Evolutionary conservation across 345 rosid genomes (phyloP).

Genomic region (Linum lewisii): DNA sequence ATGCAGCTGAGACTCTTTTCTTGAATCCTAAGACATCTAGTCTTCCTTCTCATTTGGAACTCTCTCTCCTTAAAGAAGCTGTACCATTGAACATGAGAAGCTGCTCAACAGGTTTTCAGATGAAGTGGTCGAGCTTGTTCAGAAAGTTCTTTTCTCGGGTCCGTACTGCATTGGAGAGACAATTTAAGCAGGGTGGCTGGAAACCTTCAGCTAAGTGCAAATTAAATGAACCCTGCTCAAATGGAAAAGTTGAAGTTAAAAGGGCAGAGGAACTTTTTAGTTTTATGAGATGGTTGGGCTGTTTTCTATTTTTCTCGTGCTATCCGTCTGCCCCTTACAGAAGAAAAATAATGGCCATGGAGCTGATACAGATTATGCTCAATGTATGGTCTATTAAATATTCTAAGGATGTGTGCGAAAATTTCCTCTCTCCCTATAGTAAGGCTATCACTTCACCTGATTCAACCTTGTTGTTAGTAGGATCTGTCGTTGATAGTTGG

Average conservation of each 20-base stretch:
- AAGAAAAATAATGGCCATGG: slow-evolving; percentile 95
- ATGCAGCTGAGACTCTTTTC: slow-evolving; percentile 93
- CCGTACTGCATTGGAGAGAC: slow-evolving; percentile 86
- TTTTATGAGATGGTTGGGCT: slow-evolving; percentile 85
- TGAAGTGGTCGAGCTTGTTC: slow-evolving; percentile 94
- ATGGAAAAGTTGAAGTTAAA: slow-evolving; percentile 25
- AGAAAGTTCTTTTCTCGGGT: slow-evolving; percentile 86
- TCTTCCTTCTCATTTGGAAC: slow-evolving; percentile 82
- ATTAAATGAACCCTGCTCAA: slow-evolving; percentile 17
- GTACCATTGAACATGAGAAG: slow-evolving; percentile 96
- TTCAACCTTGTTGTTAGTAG: slow-evolving; percentile 66
- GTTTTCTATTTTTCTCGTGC: slow-evolving; percentile 76
- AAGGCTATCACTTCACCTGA: slow-evolving; percentile 60
- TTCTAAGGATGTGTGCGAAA: slow-evolving; percentile 38
- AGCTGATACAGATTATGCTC: slow-evolving; percentile 69
- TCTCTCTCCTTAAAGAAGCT: slow-evolving; percentile 61
- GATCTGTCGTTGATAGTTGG: slow-evolving; percentile 96
- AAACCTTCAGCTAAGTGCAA: slow-evolving; percentile 31
- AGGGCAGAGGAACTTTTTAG: slow-evolving; percentile 66
- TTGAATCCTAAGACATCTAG: slow-evolving; percentile 80
- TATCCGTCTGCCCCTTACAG: slow-evolving; percentile 93
- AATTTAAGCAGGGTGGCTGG: slow-evolving; percentile 66
- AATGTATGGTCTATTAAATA: slow-evolving; percentile 62
- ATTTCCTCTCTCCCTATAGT: slow-evolving; percentile 53
- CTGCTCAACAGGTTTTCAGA: slow-evolving; percentile 87